Evolutionary conservation across 305 asterid genomes (phyloP).

Genomic region (Rubia occidens): DNA sequence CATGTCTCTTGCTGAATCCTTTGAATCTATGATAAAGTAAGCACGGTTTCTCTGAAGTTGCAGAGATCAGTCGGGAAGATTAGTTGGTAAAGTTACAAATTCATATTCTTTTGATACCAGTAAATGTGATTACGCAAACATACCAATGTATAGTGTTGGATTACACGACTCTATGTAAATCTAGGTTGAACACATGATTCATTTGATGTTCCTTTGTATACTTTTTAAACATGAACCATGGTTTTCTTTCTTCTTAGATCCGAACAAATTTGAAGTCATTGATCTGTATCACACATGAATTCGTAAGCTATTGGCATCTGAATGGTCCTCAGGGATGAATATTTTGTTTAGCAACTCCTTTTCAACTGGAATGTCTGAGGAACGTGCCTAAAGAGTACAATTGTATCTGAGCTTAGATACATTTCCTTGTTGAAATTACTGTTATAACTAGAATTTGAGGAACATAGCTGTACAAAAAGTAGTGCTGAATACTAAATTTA

Average conservation of each 20-base stretch:
- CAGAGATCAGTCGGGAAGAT: not conserved
- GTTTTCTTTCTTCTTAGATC: not conserved
- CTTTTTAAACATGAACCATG: not conserved
- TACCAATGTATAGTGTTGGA: not conserved
- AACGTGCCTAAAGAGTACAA: too few species aligned
- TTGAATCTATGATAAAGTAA: not conserved
- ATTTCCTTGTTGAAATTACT: too few species aligned
- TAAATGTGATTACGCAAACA: not conserved
- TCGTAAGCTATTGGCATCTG: not conserved
- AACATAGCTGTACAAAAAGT: too few species aligned
- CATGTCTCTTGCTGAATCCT: slow-evolving; percentile 43
- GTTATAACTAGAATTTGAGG: too few species aligned
- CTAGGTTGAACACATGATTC: not conserved
- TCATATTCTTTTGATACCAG: not conserved
- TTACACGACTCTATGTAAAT: not conserved
- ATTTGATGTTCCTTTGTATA: not conserved
- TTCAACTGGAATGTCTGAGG: too few species aligned
- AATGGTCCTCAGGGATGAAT: not conserved
- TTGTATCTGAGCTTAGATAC: too few species aligned
- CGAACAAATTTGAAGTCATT: not conserved
- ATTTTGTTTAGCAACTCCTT: not conserved
- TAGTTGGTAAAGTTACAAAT: not conserved
- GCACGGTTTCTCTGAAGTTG: not conserved
- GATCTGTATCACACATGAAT: not conserved
- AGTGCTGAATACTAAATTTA: too few species aligned